Evolutionary conservation across 441 rosid genomes (phyloP).

Genomic region (Populus tomentosa): DNA sequence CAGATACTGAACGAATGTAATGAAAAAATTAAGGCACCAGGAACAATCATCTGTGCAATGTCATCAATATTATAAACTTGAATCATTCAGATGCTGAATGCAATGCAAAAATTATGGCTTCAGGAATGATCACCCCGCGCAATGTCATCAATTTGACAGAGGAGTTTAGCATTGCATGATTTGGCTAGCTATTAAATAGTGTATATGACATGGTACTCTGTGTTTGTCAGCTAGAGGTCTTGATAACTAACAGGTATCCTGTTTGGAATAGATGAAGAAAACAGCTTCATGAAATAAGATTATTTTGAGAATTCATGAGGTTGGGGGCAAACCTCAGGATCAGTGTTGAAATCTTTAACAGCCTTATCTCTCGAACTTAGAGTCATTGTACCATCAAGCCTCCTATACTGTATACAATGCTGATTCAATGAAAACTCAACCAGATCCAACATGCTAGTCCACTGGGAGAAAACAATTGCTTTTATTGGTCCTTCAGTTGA

Average conservation of each 20-base stretch:
- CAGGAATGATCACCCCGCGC: neutral
- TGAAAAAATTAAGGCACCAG: neutral
- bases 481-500: conserved; percentile 54
- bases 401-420: conserved; percentile 54
- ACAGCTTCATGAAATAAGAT: neutral
- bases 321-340: conserved; percentile 59
- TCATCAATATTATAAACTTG: neutral
- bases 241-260: neutral
- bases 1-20: neutral
- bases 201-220: neutral
- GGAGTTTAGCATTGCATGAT: neutral
- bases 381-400: conserved; percentile 92
- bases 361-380: conserved; percentile 77
- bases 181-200: neutral
- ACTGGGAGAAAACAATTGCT: conserved; percentile 86
- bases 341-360: conserved; percentile 70
- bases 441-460: conserved; percentile 93
- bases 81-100: neutral
- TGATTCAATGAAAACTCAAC: conserved; percentile 53
- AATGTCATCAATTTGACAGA: conserved; percentile 6
- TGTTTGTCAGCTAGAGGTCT: neutral
- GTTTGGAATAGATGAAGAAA: neutral
- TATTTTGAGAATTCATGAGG: neutral
- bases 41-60: neutral
- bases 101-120: neutral